phyloP scores from a whole-genome alignment of 2,329 filamentous ascomycete species.

The Zarea fungicola region DNA sequence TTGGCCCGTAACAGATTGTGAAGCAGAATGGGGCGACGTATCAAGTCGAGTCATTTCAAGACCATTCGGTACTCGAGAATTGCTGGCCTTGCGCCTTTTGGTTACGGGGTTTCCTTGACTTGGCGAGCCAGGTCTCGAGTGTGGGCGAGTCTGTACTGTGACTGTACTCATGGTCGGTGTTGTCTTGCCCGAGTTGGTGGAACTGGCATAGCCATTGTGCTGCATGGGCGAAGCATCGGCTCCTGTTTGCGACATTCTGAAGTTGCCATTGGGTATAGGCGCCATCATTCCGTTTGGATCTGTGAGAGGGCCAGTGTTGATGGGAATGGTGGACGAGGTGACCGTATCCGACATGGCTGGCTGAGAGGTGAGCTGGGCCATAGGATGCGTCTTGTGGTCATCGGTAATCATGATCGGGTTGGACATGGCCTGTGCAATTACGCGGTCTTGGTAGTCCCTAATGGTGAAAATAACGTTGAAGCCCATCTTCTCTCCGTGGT shows the following conservation, averaged over 20 bases:
- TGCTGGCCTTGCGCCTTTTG: constrained; percentile 80
- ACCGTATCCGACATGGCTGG: constrained; percentile 25
- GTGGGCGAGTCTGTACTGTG: constrained; percentile 25
- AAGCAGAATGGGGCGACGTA: constrained; percentile 40
- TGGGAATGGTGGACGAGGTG: constrained; percentile 19
- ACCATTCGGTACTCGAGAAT: constrained; percentile 64
- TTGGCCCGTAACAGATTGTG: constrained; percentile 33
- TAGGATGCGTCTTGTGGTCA: constrained; percentile 81
- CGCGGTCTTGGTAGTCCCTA: constrained; percentile 69
- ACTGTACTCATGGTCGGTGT: constrained; percentile 24
- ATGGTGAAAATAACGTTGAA: constrained; percentile 94
- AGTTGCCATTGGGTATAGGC: constrained; percentile 35
- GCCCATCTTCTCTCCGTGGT: constrained; percentile 88
- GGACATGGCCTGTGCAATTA: constrained; percentile 80
- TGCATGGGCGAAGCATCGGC: constrained; percentile 55
- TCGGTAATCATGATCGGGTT: constrained; percentile 95
- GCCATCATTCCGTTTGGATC: constrained; percentile 30
- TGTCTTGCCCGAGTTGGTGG: constrained; percentile 28
- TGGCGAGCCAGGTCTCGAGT: constrained; percentile 72
- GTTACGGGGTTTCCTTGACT: constrained; percentile 58
- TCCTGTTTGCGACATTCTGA: constrained; percentile 54
- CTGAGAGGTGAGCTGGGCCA: constrained; percentile 24
- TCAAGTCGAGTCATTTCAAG: constrained; percentile 81
- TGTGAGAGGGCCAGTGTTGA: constrained; percentile 14
- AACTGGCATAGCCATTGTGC: constrained; percentile 33